Percentiles rank a stretch among this genome's conserved stretches.
Evolutionary conservation across 2,329 filamentous ascomycete genomes (phyloP).

Genomic region (Aureobasidium zeae): DNA sequence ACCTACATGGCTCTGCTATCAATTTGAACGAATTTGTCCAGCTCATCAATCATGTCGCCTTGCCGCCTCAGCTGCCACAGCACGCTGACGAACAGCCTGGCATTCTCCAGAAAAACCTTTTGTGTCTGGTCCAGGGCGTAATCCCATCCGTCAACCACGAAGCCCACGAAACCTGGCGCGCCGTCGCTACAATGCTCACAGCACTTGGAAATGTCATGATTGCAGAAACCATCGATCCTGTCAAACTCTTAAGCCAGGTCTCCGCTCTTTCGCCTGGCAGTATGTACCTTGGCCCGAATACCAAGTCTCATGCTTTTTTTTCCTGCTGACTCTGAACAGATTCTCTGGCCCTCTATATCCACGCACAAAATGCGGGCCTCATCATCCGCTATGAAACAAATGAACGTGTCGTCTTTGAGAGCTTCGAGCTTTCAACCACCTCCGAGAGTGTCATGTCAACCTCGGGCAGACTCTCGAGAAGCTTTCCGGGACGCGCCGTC

Average conservation of each 20-base stretch:
- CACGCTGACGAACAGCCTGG: neutral
- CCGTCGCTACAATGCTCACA: neutral
- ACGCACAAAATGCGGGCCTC: constrained; percentile 10
- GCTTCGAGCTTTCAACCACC: constrained; percentile 50
- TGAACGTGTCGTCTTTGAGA: constrained; percentile 43
- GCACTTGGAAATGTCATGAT: neutral
- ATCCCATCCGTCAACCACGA: neutral
- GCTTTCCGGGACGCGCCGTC: constrained; percentile 50
- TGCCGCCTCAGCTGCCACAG: constrained; percentile 14
- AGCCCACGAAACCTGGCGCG: neutral
- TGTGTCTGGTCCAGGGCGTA: neutral
- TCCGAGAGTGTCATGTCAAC: constrained; percentile 45
- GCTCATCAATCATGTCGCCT: constrained; percentile 10
- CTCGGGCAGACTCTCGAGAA: constrained; percentile 45
- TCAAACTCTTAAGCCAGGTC: neutral
- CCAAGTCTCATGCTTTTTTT: neutral
- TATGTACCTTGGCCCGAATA: neutral
- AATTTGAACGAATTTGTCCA: constrained; percentile 3
- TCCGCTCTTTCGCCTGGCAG: neutral
- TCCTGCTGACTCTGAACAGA: neutral
- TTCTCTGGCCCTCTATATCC: constrained; percentile 4
- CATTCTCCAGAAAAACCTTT: neutral
- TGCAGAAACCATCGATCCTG: neutral
- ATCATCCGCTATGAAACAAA: constrained; percentile 14
- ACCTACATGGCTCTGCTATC: neutral